Conservation (phyloP, 129 eudicot genomes). For the Escallonia rubra region DNA sequence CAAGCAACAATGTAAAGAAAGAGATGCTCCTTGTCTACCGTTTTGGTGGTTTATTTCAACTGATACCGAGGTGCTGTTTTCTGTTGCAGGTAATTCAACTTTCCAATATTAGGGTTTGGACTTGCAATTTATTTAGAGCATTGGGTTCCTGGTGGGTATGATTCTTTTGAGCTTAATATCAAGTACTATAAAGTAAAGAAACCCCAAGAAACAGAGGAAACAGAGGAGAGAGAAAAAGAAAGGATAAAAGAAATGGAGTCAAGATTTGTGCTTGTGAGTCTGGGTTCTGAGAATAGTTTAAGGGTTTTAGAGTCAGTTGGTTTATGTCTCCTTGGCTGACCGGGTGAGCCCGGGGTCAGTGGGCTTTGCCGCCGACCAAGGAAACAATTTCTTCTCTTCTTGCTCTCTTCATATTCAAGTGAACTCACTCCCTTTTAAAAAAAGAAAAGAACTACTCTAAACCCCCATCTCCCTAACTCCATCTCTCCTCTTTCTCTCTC, state of each 20-base stretch:
- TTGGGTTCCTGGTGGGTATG: slow-evolving; percentile 8
- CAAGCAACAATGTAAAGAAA: slow-evolving; percentile 18
- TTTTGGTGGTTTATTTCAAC: slow-evolving; percentile 64
- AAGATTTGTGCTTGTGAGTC: slow-evolving; percentile 56
- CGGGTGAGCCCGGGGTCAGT: slow-evolving; percentile 67
- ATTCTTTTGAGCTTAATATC: slow-evolving; percentile 8
- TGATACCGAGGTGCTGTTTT: slow-evolving; percentile 92
- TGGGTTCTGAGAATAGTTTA: slow-evolving; percentile 60
- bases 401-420: slow-evolving; percentile 45
- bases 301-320: slow-evolving; percentile 57
- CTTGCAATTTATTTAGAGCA: slow-evolving; percentile 31
- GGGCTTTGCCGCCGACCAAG: slow-evolving; percentile 96
- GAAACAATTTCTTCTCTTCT: slow-evolving; percentile 54
- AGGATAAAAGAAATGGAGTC: slow-evolving; percentile 28
- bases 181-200: background rate
- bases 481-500: slow-evolving; percentile 26
- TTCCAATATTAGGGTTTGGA: slow-evolving; percentile 41
- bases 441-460: background rate
- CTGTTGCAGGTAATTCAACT: slow-evolving; percentile 49
- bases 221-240: slow-evolving; percentile 20
- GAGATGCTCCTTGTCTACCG: slow-evolving; percentile 87
- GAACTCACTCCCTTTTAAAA: slow-evolving; percentile 22
- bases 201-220: slow-evolving; percentile 11
- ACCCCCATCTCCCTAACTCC: slow-evolving; percentile 5
- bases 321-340: slow-evolving; percentile 85